Evolutionary conservation across 441 rosid species (phyloP).

Genomic region (Gossypium lobatum): DNA sequence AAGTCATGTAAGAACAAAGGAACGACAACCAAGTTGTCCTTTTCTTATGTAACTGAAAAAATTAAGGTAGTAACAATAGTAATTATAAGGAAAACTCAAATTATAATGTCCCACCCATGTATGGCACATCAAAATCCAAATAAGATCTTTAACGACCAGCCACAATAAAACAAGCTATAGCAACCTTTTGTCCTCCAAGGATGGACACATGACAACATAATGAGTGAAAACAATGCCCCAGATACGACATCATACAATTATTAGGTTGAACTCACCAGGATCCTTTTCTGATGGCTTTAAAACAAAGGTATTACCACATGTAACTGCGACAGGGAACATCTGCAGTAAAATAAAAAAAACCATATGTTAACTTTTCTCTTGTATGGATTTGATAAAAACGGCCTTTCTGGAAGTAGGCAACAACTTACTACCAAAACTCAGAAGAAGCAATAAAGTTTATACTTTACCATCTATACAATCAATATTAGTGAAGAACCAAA

Average conservation of each 20-base stretch:
- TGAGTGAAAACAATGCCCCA: neutral
- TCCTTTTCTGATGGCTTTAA: slow-evolving; percentile 95
- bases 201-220: neutral
- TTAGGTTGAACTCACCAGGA: slow-evolving; percentile 52
- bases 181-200: neutral
- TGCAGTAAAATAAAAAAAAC: neutral
- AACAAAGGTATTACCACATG: slow-evolving; percentile 89
- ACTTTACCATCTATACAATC: neutral
- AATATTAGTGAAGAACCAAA: neutral
- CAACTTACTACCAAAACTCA: neutral
- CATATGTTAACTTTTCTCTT: neutral
- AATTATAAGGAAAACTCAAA: neutral
- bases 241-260: neutral
- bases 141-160: neutral
- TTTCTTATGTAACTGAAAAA: neutral
- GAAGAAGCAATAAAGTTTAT: neutral
- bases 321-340: slow-evolving; percentile 93
- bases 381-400: neutral
- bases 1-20: neutral
- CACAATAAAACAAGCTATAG: neutral
- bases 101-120: neutral
- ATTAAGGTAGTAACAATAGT: neutral
- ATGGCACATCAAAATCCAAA: neutral
- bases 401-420: neutral
- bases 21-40: neutral